Conservation (phyloP, 192 early-diverging fungal species). For the Coemansia sp. region DNA sequence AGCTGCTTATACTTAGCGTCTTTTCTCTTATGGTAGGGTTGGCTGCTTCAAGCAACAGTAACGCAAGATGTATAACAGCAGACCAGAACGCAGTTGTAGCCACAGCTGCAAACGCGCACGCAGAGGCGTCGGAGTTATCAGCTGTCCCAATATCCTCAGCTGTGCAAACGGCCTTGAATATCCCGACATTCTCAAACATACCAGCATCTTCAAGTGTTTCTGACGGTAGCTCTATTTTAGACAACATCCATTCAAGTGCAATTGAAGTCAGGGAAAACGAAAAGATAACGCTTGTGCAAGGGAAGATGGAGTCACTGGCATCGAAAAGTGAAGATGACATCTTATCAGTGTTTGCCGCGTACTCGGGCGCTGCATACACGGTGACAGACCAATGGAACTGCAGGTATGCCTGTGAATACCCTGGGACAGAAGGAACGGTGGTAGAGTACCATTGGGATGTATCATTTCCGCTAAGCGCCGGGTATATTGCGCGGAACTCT, state of each 20-base stretch:
- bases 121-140: too few species aligned
- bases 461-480: conserved; percentile 28
- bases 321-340: conserved; percentile 11
- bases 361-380: conserved; percentile 47
- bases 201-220: neutral
- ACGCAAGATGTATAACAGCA: too few species aligned
- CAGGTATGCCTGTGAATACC: conserved; percentile 35
- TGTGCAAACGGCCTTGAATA: too few species aligned
- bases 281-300: neutral
- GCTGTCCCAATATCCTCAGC: too few species aligned
- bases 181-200: too few species aligned
- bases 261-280: neutral
- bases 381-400: conserved; percentile 44
- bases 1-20: too few species aligned
- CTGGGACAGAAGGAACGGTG: conserved; percentile 40
- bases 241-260: neutral
- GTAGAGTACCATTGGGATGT: conserved; percentile 42
- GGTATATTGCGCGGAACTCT: conserved; percentile 49
- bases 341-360: conserved; percentile 38
- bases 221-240: neutral
- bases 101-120: too few species aligned
- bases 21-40: too few species aligned
- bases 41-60: too few species aligned
- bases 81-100: too few species aligned
- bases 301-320: neutral